These are phyloP conservation scores for Macaranga tanarius DNA, from an alignment of 441 rosid species.

Conservation along the genomic window DNA sequence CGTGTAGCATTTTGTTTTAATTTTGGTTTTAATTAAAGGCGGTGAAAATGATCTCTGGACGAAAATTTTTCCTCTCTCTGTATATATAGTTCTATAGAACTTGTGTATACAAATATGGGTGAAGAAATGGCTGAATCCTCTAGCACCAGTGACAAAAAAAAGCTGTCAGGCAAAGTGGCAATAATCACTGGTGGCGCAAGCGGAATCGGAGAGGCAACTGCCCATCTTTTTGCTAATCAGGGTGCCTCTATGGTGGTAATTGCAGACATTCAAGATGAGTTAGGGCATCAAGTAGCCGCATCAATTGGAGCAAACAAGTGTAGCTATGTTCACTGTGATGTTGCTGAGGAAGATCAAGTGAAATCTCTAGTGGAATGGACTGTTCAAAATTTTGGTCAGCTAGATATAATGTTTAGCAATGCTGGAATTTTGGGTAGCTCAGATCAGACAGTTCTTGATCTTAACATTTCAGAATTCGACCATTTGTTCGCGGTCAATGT, in stretches of 20 bases:
- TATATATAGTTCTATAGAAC: too few species aligned
- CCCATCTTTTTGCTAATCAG: constrained; percentile 33
- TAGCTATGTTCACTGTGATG: constrained; percentile 40
- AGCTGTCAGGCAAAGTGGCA: constrained; percentile 43
- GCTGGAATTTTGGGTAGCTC: constrained; percentile 30
- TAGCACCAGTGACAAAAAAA: constrained; percentile 8
- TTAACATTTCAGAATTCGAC: constrained; percentile 21
- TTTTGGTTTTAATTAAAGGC: too few species aligned
- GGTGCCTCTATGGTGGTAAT: constrained; percentile 36
- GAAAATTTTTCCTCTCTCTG: too few species aligned
- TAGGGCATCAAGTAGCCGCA: constrained; percentile 35
- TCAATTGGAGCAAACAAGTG: constrained; percentile 34
- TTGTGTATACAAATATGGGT: too few species aligned
- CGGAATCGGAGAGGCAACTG: constrained; percentile 49
- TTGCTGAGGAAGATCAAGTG: constrained; percentile 40
- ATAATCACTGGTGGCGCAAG: constrained; percentile 49
- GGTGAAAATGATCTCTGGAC: too few species aligned
- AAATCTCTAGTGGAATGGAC: constrained; percentile 35
- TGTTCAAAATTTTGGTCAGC: constrained; percentile 26
- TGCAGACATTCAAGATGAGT: constrained; percentile 42
- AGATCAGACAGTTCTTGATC: constrained; percentile 33
- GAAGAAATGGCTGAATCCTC: constrained; percentile 5
- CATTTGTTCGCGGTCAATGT: constrained; percentile 25
- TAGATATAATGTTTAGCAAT: constrained; percentile 49
- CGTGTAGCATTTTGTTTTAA: too few species aligned